These are phyloP conservation scores for Luzula sylvatica DNA, from an alignment of 176 grass and related monocot species.

Conservation along the genomic window DNA sequence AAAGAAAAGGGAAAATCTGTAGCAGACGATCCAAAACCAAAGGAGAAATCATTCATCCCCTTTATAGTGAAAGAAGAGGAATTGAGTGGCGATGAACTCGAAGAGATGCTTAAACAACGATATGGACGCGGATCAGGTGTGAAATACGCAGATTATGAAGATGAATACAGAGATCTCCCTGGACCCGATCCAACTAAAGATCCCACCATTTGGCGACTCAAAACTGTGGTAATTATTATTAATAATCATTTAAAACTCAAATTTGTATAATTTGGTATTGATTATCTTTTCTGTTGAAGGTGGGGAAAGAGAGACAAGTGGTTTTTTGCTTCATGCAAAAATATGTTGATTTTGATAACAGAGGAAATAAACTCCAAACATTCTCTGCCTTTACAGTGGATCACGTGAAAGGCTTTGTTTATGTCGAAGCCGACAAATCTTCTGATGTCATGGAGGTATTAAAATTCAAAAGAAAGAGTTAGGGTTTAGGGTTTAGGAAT, in stretches of 20 bases:
- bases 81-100: conserved; percentile 85
- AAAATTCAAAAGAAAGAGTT: not conserved
- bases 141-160: conserved; percentile 41
- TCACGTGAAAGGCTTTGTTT: conserved; percentile 90
- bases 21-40: conserved; percentile 25
- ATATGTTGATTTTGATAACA: conserved; percentile 56
- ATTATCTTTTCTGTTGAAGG: conserved; percentile 36
- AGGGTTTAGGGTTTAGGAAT: conserved; percentile 11
- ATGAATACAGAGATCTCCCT: conserved; percentile 36
- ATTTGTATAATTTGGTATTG: conserved; percentile 8
- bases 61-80: conserved; percentile 91
- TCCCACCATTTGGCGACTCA: conserved; percentile 70
- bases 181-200: conserved; percentile 39
- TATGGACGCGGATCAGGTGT: conserved; percentile 35
- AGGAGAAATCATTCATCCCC: conserved; percentile 58
- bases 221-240: conserved; percentile 40
- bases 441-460: conserved; percentile 82
- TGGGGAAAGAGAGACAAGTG: conserved; percentile 77
- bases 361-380: conserved; percentile 69
- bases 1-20: conserved; percentile 23
- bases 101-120: conserved; percentile 62
- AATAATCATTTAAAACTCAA: not conserved
- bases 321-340: conserved; percentile 97
- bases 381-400: conserved; percentile 78
- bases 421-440: conserved; percentile 91